phyloP scores from a whole-genome alignment of 768 basidiomycete genomes.

The Ephemerocybe angulata region DNA sequence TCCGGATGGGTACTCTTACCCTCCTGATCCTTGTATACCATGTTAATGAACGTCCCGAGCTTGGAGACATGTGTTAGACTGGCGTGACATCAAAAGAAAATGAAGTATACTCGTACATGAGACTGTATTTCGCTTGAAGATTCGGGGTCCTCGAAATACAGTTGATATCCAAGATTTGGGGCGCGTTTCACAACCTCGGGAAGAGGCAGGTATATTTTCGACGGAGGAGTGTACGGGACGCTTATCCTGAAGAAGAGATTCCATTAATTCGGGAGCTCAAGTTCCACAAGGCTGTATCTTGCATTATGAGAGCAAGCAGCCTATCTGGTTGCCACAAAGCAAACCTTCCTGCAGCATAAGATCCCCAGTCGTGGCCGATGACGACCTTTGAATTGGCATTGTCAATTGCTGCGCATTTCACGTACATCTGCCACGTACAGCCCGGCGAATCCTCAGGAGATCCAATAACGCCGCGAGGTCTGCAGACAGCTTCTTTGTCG shows the following conservation, averaged over 20 bases:
- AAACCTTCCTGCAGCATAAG: slow-evolving; percentile 59
- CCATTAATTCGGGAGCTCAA: slow-evolving; percentile 1
- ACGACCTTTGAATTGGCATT: too few relatives aligned
- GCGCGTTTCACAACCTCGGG: slow-evolving; percentile 46
- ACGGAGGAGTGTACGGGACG: slow-evolving; percentile 63
- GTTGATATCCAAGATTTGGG: slow-evolving; percentile 65
- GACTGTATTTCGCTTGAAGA: slow-evolving; percentile 55
- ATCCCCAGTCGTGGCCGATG: slow-evolving; percentile 83
- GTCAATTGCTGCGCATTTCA: too few relatives aligned
- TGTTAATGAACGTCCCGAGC: slow-evolving; percentile 36
- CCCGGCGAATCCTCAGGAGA: slow-evolving; percentile 44
- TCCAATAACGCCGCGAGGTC: slow-evolving; percentile 70
- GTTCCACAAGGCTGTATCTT: slow-evolving; percentile 17
- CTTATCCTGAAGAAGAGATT: slow-evolving; percentile 47
- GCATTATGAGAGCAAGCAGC: slow-evolving; percentile 58
- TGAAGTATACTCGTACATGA: slow-evolving; percentile 37
- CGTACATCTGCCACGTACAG: slow-evolving; percentile 42
- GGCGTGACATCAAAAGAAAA: background rate
- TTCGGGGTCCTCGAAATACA: slow-evolving; percentile 54
- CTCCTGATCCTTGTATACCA: slow-evolving; percentile 23
- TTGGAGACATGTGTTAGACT: background rate
- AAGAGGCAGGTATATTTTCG: slow-evolving; percentile 43
- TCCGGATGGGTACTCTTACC: background rate
- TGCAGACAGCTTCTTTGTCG: slow-evolving; percentile 53
- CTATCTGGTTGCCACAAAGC: slow-evolving; percentile 71